Evolutionary conservation across 345 rosid species (phyloP).

Genomic region (Brassica nigra): DNA sequence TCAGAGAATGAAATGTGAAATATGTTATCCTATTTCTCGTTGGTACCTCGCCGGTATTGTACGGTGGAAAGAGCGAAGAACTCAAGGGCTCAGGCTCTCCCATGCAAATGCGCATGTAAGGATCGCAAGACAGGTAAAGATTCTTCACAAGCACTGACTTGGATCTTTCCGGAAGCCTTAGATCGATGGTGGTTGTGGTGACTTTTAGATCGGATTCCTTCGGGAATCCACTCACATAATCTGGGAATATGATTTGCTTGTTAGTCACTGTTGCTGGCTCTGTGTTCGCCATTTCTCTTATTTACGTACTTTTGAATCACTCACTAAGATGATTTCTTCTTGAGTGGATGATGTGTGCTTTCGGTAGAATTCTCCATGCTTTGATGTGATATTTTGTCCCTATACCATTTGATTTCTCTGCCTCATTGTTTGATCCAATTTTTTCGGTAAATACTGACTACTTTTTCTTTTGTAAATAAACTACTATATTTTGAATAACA

Average conservation of each 20-base stretch:
- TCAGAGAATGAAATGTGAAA: not conserved
- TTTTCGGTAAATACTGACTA: constrained; percentile 4
- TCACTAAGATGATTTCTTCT: not conserved
- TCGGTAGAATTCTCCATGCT: not conserved
- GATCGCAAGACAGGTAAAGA: constrained; percentile 55
- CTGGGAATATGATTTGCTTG: constrained; percentile 41
- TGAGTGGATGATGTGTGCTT: not conserved
- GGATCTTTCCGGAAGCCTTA: constrained; percentile 33
- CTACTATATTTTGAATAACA: not conserved
- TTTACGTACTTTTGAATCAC: not conserved
- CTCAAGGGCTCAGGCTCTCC: constrained; percentile 32
- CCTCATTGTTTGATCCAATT: constrained; percentile 12
- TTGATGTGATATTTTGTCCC: not conserved
- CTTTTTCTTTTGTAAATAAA: not conserved
- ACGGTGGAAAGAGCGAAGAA: constrained; percentile 20
- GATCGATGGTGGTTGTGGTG: constrained; percentile 11
- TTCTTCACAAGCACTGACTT: constrained; percentile 46
- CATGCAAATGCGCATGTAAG: constrained; percentile 52
- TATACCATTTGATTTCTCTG: not conserved
- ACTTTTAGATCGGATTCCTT: constrained; percentile 37
- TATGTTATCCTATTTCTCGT: not conserved
- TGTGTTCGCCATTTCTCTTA: constrained; percentile 19
- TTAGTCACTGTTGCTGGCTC: constrained; percentile 29
- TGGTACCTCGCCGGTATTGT: constrained; percentile 26
- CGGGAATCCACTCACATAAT: constrained; percentile 39